Base-by-base conservation (phyloP, 176 grass and related monocot species). In the Aegilops sharonensis region DNA sequence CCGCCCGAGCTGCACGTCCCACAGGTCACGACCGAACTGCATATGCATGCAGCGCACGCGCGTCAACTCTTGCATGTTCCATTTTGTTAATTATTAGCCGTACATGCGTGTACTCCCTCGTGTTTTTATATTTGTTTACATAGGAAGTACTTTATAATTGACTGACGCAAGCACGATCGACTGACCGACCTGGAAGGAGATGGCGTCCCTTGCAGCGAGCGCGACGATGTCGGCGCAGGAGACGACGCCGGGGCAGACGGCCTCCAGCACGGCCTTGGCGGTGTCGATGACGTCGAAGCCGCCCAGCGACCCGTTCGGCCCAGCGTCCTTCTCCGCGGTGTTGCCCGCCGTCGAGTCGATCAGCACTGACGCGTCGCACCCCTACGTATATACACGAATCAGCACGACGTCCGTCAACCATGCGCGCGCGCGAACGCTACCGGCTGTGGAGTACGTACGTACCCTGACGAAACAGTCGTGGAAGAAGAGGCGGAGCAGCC, bases 221-320 rank as follows among this genome's bases (percentile, higher is more conserved):
- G 95, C 95, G 79, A 92, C 65, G 79, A 98, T 93, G 74, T 98
- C 95, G 62, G 95, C 93, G 84, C 95, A 95, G 5, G 95, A 98
- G 35, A 98, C 93, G 9, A 92, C 92, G 56, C 86, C 93, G 4
- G 48, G 83, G 87, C 93, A 95, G 23, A 97, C 86, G 69, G 88
- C 72, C 84, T 97, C 95, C 40, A 97, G 79, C 83, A 82, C 93
- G 11, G 86, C 78, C 90, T 97, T 97, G 15, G 61, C 91, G 3
- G 79, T 66, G 81, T 97, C 95, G 20, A 94, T 81, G 61, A 97
- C 91, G n/a, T 94, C 95, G 73, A 84, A 94, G 9, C 95, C 95
- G 72, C 74, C 72, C 56, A 94, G 78, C 23, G 92, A 89, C 30
- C 18, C 1, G 88, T 97, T 93, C 6, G 93, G 85, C 25, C 12